Evolutionary conservation across 2,329 filamentous ascomycete genomes (phyloP), one percentile per base, ranked within the genome.

Genomic region (Phialophora chinensis): DNA sequence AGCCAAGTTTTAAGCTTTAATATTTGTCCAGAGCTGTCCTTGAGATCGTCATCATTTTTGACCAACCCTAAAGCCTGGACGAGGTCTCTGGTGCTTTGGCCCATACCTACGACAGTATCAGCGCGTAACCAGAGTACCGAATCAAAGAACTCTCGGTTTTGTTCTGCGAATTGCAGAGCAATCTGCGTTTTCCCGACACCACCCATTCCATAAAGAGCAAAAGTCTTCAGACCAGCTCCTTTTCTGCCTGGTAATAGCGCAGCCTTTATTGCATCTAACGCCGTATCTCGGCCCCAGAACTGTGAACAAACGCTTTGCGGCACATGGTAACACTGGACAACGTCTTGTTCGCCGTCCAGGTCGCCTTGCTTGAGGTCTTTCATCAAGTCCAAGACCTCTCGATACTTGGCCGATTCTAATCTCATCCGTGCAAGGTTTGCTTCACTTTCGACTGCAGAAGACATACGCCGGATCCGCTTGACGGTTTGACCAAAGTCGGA

Each of bases 101-200:
- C n/a, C n/a, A 61, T 27, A 11, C 12, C 27, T 10, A 5, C 8
- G n/a, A 23, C 23, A 12, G 17, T 42, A 8, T 44, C 33, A 25
- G 50, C 75, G 62, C 82, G 77, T 3, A 83, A 49, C 81, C 79
- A 83, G 63, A 83, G 76, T 5, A 79, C 69, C 0, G 78, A 77
- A 1, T 76, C 76, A 69, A 80, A 81, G 8, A 75, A 71, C 17
- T 74, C 57, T 38, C 72, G 71, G 62, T 82, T 67, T 35, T 65
- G 65, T 67, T 74, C 76, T 1, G 74, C 69, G 71, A 78, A 82
- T 58, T 75, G 73, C 5, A 80, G 66, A 8, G 75, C 73, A 20
- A 81, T 73, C 67, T 82, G 77, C 20, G 79, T 82, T 72, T 83
- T 83, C 31, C 78, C 80, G 31, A 82, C 80, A 6, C 79, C 79